Conservation (phyloP, 306 rosid species). For the Dalbergia cultrata region DNA sequence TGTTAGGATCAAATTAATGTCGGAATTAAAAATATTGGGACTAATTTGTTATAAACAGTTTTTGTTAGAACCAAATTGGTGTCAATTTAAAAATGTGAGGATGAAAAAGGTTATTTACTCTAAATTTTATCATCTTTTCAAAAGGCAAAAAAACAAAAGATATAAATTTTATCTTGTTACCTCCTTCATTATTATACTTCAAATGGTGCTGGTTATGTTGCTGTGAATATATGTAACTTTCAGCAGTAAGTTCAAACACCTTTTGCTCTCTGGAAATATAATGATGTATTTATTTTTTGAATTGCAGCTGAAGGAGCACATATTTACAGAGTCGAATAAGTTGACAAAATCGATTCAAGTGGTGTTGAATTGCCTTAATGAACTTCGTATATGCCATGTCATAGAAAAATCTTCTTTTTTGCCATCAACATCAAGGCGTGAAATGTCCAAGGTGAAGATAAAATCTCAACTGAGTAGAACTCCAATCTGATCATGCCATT, state of each 20-base stretch:
- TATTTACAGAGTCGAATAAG: constrained; percentile 78
- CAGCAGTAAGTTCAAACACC: background rate
- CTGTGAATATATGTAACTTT: constrained; percentile 14
- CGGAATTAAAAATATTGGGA: too few relatives aligned
- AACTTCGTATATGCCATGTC: constrained; percentile 80
- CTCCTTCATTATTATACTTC: constrained; percentile 29
- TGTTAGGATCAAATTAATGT: too few relatives aligned
- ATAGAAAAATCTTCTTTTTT: constrained; percentile 59
- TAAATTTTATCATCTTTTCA: too few relatives aligned
- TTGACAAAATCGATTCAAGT: constrained; percentile 88
- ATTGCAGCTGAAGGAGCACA: constrained; percentile 83
- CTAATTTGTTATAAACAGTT: too few relatives aligned
- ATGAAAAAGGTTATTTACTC: too few relatives aligned
- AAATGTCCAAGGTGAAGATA: constrained; percentile 67
- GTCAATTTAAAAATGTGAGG: too few relatives aligned
- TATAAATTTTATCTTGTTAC: background rate
- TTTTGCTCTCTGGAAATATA: constrained; percentile 8
- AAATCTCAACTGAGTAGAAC: background rate
- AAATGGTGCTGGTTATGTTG: constrained; percentile 12
- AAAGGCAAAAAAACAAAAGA: too few relatives aligned
- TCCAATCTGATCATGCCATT: background rate
- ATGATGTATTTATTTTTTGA: constrained; percentile 39
- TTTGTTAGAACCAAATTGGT: too few relatives aligned
- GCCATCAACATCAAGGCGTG: constrained; percentile 56
- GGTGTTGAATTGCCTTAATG: constrained; percentile 84